Evolutionary conservation across 23 red algal species (phyloP), one percentile per base, ranked within the genome.

Genomic region (Agarophyton chilense): DNA sequence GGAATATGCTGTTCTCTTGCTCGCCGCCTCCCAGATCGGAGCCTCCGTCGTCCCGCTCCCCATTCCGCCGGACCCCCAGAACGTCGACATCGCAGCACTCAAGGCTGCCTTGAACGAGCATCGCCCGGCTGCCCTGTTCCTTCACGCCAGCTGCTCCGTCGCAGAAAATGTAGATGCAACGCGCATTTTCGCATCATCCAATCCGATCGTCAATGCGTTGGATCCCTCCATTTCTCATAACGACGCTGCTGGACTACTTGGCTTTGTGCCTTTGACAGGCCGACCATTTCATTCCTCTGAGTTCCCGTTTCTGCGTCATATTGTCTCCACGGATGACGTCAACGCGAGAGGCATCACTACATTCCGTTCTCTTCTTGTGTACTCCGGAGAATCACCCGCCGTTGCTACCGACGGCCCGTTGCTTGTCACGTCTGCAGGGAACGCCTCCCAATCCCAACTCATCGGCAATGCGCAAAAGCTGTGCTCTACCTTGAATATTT

Each of bases 321-420:
- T 91, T n/a, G 78, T 91, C 44, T 73, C 74, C 76, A 91, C 88
- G 16, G 88, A 58, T 52, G 60, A 67, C 36, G 88, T 50, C 43
- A 82, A 80, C 26, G 73, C 75, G 32, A 68, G 88, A 26, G 88
- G 57, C 29, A 61, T 53, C 32, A 82, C 82, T 29, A 82, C 88
- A 16, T 82, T 91, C 76, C 73, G 76, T 41, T 82, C 76, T 28
- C 66, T 91, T 45, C 88, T 91, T 70, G 88, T 91, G 51, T 91
- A 91, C 45, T 71, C 73, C 38, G 72, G 62, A 51, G 46, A 55
- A 25, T 52, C 44, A 12, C 60, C 88, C 28, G 55, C 34, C 16
- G 34, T 43, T 16, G 40, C 35, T 7, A 19, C 66, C 0, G 54
- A 53, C 4, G 72, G 58, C 21, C 50, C 76, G 24, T 45, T 74